Base-by-base conservation (phyloP, 2,329 filamentous ascomycete genomes). In the Paraphaeosphaeria minitans region DNA sequence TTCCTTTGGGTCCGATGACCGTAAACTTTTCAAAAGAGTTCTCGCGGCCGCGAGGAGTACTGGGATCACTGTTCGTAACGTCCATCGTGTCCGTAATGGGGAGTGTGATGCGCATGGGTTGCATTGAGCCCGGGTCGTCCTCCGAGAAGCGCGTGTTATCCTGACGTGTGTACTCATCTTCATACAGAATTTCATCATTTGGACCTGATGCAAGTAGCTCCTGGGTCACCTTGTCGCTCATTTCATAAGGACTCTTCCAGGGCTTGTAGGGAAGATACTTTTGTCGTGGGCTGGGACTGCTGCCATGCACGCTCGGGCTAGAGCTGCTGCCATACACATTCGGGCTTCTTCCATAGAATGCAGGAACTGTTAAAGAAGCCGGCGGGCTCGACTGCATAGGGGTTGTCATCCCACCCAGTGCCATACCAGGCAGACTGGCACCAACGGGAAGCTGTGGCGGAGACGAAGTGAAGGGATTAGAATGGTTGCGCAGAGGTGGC, bases 21-120 rank as follows among this genome's bases (percentile, higher is more conserved):
- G 71, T 65, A 12, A 77, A 52, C 61, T 78, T 76, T 27, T 74
- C 65, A 53, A 78, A 76, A 3, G 72, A 71, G 50, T 75, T 75
- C 13, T 73, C 69, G 1, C 73, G 70, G 31, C 73, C 69, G 2
- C 73, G 69, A 29, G 68, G 58, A 3, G 66, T 39, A n/a, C 22
- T 31, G 8, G 37, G 39, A 35, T 14, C 39, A 29, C 50, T 41
- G 16, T 43, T 41, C 8, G n/a, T 14, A 7, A 33, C 24, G 3
- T 45, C 41, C 27, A 37, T 33, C n/a, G 51, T 45, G 12, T 41
- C 35, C 7, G n/a, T 9, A 22, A n/a, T 53, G 19, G 51, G 39
- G 31, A 53, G n/a, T 8, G 24, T 35, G 27, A 35, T 22, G 5
- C n/a, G n/a, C 19, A 16, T 33, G 24, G 39, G 41, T n/a, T 45